Evolutionary conservation across 1,284 basidiomycete species (phyloP), one percentile per base, ranked within the genome.

Genomic region (Trichosporon sp.): DNA sequence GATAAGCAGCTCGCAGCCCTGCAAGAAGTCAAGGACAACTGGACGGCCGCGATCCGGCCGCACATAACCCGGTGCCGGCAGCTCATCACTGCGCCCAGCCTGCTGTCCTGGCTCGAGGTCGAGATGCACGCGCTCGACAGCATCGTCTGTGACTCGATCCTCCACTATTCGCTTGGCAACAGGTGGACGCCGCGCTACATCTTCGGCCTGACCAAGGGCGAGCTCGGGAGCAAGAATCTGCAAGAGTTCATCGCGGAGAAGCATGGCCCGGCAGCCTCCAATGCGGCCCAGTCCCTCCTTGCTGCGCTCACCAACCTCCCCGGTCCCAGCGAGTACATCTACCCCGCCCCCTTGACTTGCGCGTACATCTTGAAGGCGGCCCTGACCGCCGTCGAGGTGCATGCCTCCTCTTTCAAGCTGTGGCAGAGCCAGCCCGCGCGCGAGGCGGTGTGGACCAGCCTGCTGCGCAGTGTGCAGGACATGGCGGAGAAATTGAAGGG

Each of bases 401-500:
- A 69, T 16, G 68, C 68, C 2, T 46, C 40, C 11, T 21, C 32
- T 8, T 65, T 69, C 46, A 69, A 69, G 63, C 63, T 69, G 3
- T 69, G 68, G 68, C 61, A 61, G 10, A 14, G 38, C 0, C 68
- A 63, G 10, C 68, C 68, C 14, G 63, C 68, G 5, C 61, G 68
- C 10, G 68, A 65, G 46, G 19, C 63, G 0, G 68, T 69, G 35
- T 65, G 63, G 68, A 65, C 61, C 5, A 19, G 16, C 12, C 40
- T 69, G 12, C n/a, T 69, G 35, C 32, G 63, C 2, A 12, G 19
- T 0, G 63, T 26, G 1, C 63, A 64, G 21, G 68, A 69, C n/a
- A 56, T 51, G 12, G 10, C 65, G 5, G 63, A 61, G 32, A 48
- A 21, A 12, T 46, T 69, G 77, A 71, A 81, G 79, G n/a, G 83